A percentile compares a stretch with the other conserved stretches of the same genome.
phyloP scores from a whole-genome alignment of 2,329 filamentous ascomycete genomes.

The Lachnellula hyalina region DNA sequence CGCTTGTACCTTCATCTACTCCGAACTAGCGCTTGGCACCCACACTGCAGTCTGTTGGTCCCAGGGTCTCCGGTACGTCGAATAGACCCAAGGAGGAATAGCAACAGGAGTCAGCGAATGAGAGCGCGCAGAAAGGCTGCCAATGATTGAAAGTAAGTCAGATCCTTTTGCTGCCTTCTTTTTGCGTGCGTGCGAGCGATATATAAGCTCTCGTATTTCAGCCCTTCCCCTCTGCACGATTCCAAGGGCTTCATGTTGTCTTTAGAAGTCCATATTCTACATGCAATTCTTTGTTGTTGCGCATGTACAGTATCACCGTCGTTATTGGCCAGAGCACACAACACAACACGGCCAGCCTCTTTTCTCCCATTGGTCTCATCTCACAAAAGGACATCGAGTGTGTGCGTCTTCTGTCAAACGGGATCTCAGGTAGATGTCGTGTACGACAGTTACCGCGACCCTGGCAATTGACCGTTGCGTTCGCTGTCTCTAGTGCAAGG shows the following conservation, averaged over 20 bases:
- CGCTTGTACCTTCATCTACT: neutral
- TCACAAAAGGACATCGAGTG: neutral
- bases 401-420: neutral
- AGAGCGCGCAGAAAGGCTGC: constrained; percentile 12
- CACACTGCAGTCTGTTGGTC: neutral
- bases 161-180: constrained; percentile 1
- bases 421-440: constrained; percentile 3
- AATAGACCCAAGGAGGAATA: neutral
- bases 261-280: neutral
- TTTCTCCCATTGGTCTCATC: constrained; percentile 5
- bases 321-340: constrained; percentile 5
- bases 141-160: constrained; percentile 29
- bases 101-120: constrained; percentile 3
- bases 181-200: constrained; percentile 1
- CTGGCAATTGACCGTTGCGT: neutral
- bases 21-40: neutral
- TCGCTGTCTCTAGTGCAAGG: neutral
- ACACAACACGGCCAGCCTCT: neutral
- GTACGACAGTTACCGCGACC: constrained; percentile 1
- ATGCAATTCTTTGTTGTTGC: constrained; percentile 1
- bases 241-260: neutral
- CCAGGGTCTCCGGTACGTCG: neutral
- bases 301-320: neutral
- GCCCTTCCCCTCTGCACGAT: neutral
- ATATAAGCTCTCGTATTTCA: constrained; percentile 3